Evolutionary conservation across 306 rosid genomes (phyloP).

Genomic region (Ammopiptanthus mongolicus): DNA sequence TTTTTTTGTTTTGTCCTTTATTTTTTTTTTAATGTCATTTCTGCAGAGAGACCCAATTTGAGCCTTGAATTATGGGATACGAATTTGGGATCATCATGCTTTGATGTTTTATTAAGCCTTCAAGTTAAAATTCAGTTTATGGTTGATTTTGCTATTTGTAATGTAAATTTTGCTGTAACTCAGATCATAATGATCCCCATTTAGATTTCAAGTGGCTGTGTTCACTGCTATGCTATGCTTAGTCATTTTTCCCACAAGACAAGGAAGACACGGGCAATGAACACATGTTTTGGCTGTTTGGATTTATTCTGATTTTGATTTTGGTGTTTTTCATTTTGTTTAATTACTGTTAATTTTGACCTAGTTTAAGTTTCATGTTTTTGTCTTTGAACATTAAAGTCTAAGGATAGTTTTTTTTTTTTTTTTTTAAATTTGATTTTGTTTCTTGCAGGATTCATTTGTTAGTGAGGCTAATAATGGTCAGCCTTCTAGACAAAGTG

Average conservation of each 20-base stretch:
- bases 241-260: not conserved
- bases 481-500: slow-evolving; percentile 64
- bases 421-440: not conserved
- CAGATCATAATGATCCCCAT: slow-evolving; percentile 22
- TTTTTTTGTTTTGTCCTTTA: not conserved
- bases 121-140: slow-evolving; percentile 5
- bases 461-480: slow-evolving; percentile 48
- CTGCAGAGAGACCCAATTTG: not conserved
- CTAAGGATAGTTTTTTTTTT: not conserved
- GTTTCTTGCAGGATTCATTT: slow-evolving; percentile 68
- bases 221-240: not conserved
- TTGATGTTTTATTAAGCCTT: slow-evolving; percentile 17
- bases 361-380: not conserved
- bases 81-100: slow-evolving; percentile 7
- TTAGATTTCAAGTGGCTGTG: slow-evolving; percentile 9
- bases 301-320: not conserved
- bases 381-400: slow-evolving; percentile 11
- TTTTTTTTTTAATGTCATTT: slow-evolving; percentile 8
- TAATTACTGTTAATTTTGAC: slow-evolving; percentile 11
- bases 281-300: not conserved
- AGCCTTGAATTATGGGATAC: not conserved
- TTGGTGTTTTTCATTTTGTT: not conserved
- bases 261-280: not conserved
- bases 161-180: slow-evolving; percentile 1
- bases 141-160: not conserved